These are phyloP conservation scores for Populus alba DNA, from an alignment of 345 rosid species.

Conservation along the genomic window DNA sequence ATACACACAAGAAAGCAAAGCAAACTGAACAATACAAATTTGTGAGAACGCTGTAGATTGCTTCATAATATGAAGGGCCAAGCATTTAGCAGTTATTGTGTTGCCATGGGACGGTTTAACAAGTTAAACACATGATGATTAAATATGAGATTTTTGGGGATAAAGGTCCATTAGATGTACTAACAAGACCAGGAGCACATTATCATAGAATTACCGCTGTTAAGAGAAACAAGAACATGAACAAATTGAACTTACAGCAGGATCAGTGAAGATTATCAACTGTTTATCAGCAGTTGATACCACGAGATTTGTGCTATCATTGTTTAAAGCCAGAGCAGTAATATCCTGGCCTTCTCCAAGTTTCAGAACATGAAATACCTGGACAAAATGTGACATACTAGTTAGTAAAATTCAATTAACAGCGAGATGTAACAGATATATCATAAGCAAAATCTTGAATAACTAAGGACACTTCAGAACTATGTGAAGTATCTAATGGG, in stretches of 20 bases:
- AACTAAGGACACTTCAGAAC: not conserved
- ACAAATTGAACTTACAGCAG: conserved; percentile 62
- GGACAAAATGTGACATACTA: conserved; percentile 20
- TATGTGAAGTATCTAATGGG: not conserved
- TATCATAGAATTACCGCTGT: not conserved
- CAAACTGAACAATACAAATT: not conserved
- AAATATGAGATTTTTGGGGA: not conserved
- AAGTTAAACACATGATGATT: not conserved
- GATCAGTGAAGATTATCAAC: conserved; percentile 88
- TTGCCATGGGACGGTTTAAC: not conserved
- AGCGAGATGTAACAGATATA: not conserved
- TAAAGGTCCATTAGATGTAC: not conserved
- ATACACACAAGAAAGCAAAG: not conserved
- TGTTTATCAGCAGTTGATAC: conserved; percentile 91
- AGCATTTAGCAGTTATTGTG: not conserved
- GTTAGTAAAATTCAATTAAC: conserved; percentile 1
- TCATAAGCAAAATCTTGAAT: not conserved
- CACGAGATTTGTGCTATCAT: conserved; percentile 83
- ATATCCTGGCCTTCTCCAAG: conserved; percentile 76
- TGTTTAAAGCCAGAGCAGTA: conserved; percentile 72
- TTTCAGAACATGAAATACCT: conserved; percentile 75
- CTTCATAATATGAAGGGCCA: not conserved
- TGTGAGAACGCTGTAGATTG: not conserved
- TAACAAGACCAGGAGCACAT: not conserved
- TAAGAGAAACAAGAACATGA: not conserved